A percentile compares a stretch with the other conserved stretches of the same genome.
phyloP scores from a whole-genome alignment of 805 yeast genomes.

The Priceomyces haplophilus region DNA sequence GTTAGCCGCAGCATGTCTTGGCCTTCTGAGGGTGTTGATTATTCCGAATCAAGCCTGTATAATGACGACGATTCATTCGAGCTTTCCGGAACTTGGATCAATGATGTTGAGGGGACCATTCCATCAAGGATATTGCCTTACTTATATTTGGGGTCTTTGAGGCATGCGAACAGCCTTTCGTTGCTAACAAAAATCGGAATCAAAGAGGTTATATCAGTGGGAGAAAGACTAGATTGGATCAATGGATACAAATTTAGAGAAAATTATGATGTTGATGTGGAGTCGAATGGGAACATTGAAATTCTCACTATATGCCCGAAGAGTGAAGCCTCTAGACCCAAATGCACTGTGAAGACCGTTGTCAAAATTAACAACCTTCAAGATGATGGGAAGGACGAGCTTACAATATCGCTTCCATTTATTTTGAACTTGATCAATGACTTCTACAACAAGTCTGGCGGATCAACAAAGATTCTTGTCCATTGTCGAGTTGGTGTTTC shows the following conservation, averaged over 20 bases:
- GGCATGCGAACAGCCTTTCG: slow-evolving; percentile 72
- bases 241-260: slow-evolving; percentile 26
- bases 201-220: slow-evolving; percentile 76
- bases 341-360: slow-evolving; percentile 39
- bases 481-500: slow-evolving; percentile 97
- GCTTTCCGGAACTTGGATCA: slow-evolving; percentile 31
- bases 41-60: slow-evolving; percentile 7
- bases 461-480: slow-evolving; percentile 48
- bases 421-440: slow-evolving; percentile 64
- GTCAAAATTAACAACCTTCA: slow-evolving; percentile 70
- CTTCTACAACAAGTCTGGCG: slow-evolving; percentile 20
- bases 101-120: slow-evolving; percentile 57
- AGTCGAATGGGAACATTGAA: slow-evolving; percentile 31
- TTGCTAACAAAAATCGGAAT: slow-evolving; percentile 66
- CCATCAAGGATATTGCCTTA: slow-evolving; percentile 85
- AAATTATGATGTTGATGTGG: slow-evolving; percentile 20
- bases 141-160: slow-evolving; percentile 78
- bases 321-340: slow-evolving; percentile 6
- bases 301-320: slow-evolving; percentile 24
- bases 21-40: slow-evolving; percentile 24
- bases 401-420: slow-evolving; percentile 57
- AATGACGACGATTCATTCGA: slow-evolving; percentile 1
- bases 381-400: slow-evolving; percentile 87
- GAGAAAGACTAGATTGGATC: slow-evolving; percentile 73
- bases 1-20: slow-evolving; percentile 13